Evolutionary conservation across 2,329 filamentous ascomycete species (phyloP).

Genomic region (Botrytis tulipae): DNA sequence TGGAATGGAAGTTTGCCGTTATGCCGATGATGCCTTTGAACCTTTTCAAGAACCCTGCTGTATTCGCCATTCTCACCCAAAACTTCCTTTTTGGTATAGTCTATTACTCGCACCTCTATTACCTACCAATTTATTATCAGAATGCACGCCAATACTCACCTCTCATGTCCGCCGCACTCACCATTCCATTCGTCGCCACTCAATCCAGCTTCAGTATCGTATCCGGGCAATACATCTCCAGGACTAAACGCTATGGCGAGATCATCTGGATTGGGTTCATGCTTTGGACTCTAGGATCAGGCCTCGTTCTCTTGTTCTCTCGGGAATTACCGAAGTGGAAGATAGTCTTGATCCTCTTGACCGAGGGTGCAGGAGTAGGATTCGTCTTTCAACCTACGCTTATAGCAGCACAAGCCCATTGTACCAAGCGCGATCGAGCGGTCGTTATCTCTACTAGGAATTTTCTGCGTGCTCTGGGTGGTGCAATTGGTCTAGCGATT

Average conservation of each 20-base stretch:
- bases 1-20: constrained; percentile 54
- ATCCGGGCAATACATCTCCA: constrained; percentile 58
- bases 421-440: constrained; percentile 55
- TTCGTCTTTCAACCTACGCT: constrained; percentile 49
- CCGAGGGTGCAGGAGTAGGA: constrained; percentile 55
- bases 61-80: constrained; percentile 55
- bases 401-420: constrained; percentile 58
- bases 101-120: constrained; percentile 60
- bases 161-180: constrained; percentile 50
- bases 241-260: constrained; percentile 55
- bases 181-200: constrained; percentile 48
- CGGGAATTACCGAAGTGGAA: constrained; percentile 45
- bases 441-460: constrained; percentile 62
- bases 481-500: constrained; percentile 56
- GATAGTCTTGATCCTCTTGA: constrained; percentile 50
- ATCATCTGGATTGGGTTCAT: constrained; percentile 48
- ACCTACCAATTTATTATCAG: constrained; percentile 59
- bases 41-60: constrained; percentile 54
- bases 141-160: constrained; percentile 45
- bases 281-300: constrained; percentile 49
- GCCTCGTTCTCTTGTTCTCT: constrained; percentile 52
- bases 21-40: constrained; percentile 58
- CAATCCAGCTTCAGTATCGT: constrained; percentile 48
- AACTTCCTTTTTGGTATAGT: constrained; percentile 59
- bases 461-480: constrained; percentile 59